A percentile compares a stretch with the other conserved stretches of the same genome.
These are phyloP conservation scores for Yamadazyma taylorii DNA, from an alignment of 1,139 yeast genomes.

Conservation along the genomic window DNA sequence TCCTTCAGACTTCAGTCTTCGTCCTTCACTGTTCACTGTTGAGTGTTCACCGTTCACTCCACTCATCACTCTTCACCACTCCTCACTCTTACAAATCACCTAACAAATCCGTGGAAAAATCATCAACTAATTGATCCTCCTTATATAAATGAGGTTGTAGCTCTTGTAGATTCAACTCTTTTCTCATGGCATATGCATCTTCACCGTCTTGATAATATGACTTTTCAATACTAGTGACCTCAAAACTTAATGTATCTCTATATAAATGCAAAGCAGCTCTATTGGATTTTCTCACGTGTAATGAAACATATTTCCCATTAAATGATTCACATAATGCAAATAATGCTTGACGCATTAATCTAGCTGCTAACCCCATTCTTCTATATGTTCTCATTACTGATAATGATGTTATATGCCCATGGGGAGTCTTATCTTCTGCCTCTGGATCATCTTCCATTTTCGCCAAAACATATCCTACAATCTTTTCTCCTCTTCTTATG, in stretches of 20 bases:
- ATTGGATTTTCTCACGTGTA: slow-evolving; percentile 93
- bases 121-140: slow-evolving; percentile 46
- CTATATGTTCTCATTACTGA: slow-evolving; percentile 95
- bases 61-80: no score
- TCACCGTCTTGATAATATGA: slow-evolving; percentile 96
- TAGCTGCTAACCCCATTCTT: slow-evolving; percentile 93
- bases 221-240: slow-evolving; percentile 77
- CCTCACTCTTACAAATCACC: slow-evolving; percentile 23
- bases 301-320: slow-evolving; percentile 78
- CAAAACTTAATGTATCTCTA: slow-evolving; percentile 81
- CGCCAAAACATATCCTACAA: slow-evolving; percentile 92
- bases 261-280: slow-evolving; percentile 93
- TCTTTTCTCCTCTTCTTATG: slow-evolving; percentile 65
- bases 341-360: slow-evolving; percentile 82
- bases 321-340: slow-evolving; percentile 81
- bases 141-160: slow-evolving; percentile 56
- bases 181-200: slow-evolving; percentile 97
- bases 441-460: slow-evolving; percentile 96
- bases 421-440: slow-evolving; percentile 69
- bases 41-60: no score
- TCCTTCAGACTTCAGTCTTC: no score
- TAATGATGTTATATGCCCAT: slow-evolving; percentile 92
- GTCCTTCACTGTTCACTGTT: no score
- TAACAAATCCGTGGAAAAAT: slow-evolving; percentile 43
- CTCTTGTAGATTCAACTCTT: slow-evolving; percentile 57